Percentiles rank a stretch among this genome's conserved stretches.
Evolutionary conservation across 805 yeast genomes (phyloP).

Genomic region (Pichia nanzhaoensis): DNA sequence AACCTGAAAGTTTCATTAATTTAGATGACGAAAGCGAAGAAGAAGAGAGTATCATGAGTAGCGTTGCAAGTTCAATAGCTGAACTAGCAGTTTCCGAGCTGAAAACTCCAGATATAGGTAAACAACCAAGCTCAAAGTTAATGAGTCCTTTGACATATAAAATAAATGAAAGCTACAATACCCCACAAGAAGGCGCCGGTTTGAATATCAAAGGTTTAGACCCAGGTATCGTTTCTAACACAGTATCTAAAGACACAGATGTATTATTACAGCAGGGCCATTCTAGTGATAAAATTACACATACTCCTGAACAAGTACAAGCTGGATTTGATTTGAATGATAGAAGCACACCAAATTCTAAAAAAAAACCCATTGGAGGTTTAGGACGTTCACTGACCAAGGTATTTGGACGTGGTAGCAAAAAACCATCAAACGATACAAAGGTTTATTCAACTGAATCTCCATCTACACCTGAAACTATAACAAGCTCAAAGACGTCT

Average conservation of each 20-base stretch:
- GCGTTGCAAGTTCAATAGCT: not conserved
- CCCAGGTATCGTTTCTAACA: not conserved
- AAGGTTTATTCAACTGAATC: constrained; percentile 1
- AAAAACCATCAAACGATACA: constrained; percentile 19
- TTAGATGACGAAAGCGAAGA: constrained; percentile 19
- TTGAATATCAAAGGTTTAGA: constrained; percentile 22
- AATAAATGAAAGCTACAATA: not conserved
- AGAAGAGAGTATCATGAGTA: constrained; percentile 14
- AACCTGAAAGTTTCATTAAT: constrained; percentile 21
- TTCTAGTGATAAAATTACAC: not conserved
- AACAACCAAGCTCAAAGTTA: not conserved
- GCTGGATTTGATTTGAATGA: constrained; percentile 1
- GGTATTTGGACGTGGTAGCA: constrained; percentile 27
- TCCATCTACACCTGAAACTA: constrained; percentile 8
- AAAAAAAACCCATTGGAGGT: constrained; percentile 14
- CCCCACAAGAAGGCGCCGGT: constrained; percentile 12
- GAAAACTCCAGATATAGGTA: not conserved
- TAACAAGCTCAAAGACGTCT: not conserved
- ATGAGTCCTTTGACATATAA: constrained; percentile 10
- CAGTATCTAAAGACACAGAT: too few relatives aligned
- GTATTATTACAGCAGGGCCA: too few relatives aligned
- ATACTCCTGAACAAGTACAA: constrained; percentile 7
- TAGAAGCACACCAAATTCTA: constrained; percentile 5
- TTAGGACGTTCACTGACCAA: constrained; percentile 21
- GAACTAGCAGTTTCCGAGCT: not conserved